These are phyloP conservation scores for Aspergillus sergii DNA, from an alignment of 2,329 filamentous ascomycete species.

Conservation along the genomic window DNA sequence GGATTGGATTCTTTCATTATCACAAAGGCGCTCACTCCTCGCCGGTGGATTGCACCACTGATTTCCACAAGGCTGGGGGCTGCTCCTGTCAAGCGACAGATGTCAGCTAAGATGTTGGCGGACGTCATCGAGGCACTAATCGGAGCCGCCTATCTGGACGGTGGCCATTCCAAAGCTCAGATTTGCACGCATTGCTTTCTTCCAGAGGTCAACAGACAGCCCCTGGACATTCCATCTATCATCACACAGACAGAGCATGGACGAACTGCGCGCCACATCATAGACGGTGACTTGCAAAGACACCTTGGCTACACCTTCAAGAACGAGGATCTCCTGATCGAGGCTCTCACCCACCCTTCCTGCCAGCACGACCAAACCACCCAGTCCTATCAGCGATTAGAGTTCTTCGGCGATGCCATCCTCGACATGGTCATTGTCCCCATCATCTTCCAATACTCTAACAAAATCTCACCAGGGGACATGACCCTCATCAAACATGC, in stretches of 20 bases:
- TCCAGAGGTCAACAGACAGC: conserved; percentile 50
- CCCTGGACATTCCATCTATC: conserved; percentile 11
- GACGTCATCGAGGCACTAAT: conserved; percentile 87
- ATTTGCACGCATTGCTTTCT: conserved; percentile 69
- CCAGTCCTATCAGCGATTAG: conserved; percentile 71
- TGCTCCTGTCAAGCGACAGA: conserved; percentile 31
- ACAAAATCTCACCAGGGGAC: conserved; percentile 54
- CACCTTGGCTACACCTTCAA: conserved; percentile 69
- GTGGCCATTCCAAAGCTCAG: conserved; percentile 65
- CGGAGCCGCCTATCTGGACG: conserved; percentile 71
- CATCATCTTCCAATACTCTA: conserved; percentile 34
- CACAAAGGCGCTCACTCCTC: conserved; percentile 65
- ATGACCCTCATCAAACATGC: conserved; percentile 79
- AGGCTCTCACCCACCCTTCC: conserved; percentile 81
- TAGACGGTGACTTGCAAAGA: conserved; percentile 21
- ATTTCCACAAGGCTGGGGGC: conserved; percentile 42
- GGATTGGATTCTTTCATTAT: conserved; percentile 76
- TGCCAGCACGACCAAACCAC: conserved; percentile 54
- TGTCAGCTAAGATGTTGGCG: conserved; percentile 79
- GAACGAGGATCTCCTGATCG: conserved; percentile 68
- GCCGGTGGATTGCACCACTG: conserved; percentile 73
- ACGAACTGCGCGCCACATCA: conserved; percentile 10
- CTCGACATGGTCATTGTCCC: conserved; percentile 75
- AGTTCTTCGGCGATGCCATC: conserved; percentile 85
- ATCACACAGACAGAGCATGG: not conserved